Percentiles rank a stretch among this genome's conserved stretches.
These are phyloP conservation scores for Coemansia sp. DNA, from an alignment of 192 early-diverging fungal species.

Conservation along the genomic window DNA sequence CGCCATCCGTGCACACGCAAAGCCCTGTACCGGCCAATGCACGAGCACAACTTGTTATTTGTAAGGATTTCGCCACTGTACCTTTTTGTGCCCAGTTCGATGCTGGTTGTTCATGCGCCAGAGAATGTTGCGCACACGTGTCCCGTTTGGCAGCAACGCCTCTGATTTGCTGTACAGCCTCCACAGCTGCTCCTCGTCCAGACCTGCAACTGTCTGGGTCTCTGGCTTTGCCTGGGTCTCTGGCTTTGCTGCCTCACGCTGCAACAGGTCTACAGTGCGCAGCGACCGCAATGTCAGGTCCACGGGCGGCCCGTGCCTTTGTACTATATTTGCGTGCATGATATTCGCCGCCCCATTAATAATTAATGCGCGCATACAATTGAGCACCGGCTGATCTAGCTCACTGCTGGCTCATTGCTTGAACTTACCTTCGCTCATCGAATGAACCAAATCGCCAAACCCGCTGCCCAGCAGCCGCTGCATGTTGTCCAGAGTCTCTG, in stretches of 20 bases:
- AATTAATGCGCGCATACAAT: not conserved
- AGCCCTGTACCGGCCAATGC: too few relatives aligned
- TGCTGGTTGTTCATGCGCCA: constrained; percentile 42
- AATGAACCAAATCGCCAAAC: constrained; percentile 16
- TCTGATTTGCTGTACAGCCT: constrained; percentile 34
- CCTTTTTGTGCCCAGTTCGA: constrained; percentile 9
- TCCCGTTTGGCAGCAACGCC: constrained; percentile 30
- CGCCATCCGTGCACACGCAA: too few relatives aligned
- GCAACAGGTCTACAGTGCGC: constrained; percentile 4
- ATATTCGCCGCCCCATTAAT: not conserved
- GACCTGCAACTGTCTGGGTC: not conserved
- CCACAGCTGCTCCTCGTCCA: constrained; percentile 25
- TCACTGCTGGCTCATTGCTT: not conserved
- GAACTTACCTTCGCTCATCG: constrained; percentile 27
- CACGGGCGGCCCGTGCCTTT: constrained; percentile 22
- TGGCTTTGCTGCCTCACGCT: not conserved
- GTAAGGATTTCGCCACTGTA: not conserved
- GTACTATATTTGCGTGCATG: constrained; percentile 14
- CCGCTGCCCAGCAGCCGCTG: not conserved
- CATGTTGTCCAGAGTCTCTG: not conserved
- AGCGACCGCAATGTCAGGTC: not conserved
- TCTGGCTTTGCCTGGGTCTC: not conserved
- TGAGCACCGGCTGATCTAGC: not conserved
- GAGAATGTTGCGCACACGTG: constrained; percentile 42
- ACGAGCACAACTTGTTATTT: too few relatives aligned